Evolutionary conservation across 2,329 filamentous ascomycete species (phyloP), one percentile per base, ranked within the genome.

Genomic region (Sphaerulina vaccinii): DNA sequence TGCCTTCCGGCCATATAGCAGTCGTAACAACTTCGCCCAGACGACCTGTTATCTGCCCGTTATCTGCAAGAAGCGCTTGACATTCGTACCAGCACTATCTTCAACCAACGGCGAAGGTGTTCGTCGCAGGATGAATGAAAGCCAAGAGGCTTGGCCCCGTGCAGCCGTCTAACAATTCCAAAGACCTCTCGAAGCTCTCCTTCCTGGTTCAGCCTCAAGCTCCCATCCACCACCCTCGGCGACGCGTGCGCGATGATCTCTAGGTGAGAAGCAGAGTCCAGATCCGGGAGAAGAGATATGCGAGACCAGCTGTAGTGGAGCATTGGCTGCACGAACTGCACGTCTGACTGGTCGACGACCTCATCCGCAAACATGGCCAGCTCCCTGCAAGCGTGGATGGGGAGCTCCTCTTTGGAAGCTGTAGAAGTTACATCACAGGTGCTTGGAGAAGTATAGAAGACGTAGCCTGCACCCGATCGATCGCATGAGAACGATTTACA

Each of bases 341-440:
- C 32, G n/a, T 15, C n/a, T 15, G 16, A 33, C 29, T 39, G 27
- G 45, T 19, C 37, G 36, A 35, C 36, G 7, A 29, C 19, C 11
- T 24, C 37, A 40, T 42, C 48, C 48, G 33, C 32, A 47, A 41
- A 35, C 39, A 48, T 50, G 36, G 46, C 51, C 40, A 49, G 23
- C 45, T 45, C 46, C 46, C 40, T 50, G 46, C 46, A 40, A 42
- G 51, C 46, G 29, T 49, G 36, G 45, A 11, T 29, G 19, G 29
- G 27, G 23, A 39, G 29, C 45, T 41, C 51, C 46, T 50, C 41
- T 24, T 35, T 38, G 18, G 36, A 33, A 54, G 46, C 51, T 54
- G 33, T 24, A 29, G 36, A 8, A 52, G 13, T 49, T 52, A 44
- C 44, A 52, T 52, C 44, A 52, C 39, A 27, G 44, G 16, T n/a